These are phyloP conservation scores for Debaryomyces fabryi DNA, from an alignment of 1,139 yeast genomes.

Conservation along the genomic window DNA sequence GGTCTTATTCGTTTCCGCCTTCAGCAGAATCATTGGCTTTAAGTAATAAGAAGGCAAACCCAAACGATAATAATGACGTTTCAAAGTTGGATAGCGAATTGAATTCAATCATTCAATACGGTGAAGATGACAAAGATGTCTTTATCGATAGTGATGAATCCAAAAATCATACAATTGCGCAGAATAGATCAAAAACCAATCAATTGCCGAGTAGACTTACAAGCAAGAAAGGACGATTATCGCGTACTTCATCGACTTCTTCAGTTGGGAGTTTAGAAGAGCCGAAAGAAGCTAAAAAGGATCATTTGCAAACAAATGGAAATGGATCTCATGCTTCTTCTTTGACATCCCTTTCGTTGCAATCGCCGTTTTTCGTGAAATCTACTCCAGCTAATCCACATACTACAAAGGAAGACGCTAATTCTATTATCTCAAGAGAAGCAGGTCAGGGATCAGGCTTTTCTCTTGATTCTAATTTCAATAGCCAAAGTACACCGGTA, in stretches of 20 bases:
- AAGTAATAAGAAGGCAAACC: slow-evolving; percentile 11
- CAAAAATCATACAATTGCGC: background rate
- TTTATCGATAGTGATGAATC: background rate
- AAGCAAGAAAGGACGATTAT: background rate
- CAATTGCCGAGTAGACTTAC: background rate
- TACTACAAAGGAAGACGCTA: slow-evolving; percentile 58
- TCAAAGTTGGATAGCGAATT: background rate
- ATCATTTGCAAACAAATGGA: slow-evolving; percentile 3
- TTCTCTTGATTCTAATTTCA: background rate
- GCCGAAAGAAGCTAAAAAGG: slow-evolving; percentile 2
- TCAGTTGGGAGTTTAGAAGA: slow-evolving; percentile 2
- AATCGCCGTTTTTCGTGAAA: slow-evolving; percentile 44
- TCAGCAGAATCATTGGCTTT: slow-evolving; percentile 35
- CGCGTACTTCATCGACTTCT: slow-evolving; percentile 6
- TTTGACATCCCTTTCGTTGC: slow-evolving; percentile 33
- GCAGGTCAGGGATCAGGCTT: slow-evolving; percentile 7
- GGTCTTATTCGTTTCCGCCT: slow-evolving; percentile 50
- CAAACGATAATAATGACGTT: background rate
- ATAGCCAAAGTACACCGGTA: background rate
- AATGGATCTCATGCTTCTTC: slow-evolving; percentile 20
- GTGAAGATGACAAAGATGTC: background rate
- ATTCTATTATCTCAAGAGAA: slow-evolving; percentile 42
- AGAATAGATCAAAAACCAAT: background rate
- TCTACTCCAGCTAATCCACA: slow-evolving; percentile 62
- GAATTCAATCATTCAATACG: background rate